Percentiles rank a stretch among this genome's conserved stretches.
Evolutionary conservation across 2,329 filamentous ascomycete species (phyloP).

Genomic region (Phoma sp.): DNA sequence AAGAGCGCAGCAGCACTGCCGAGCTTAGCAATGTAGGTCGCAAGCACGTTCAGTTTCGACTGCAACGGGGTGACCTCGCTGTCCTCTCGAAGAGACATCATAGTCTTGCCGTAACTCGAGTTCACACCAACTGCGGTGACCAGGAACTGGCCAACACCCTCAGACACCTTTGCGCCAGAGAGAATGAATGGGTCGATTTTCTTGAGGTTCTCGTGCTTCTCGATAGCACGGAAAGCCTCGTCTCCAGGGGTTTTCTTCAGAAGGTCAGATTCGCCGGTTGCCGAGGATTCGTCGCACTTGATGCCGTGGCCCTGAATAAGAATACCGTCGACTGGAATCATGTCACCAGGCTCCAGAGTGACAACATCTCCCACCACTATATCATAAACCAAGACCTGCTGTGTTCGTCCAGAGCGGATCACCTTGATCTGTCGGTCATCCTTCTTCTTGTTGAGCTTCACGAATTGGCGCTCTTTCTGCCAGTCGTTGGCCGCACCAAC

Average conservation of each 20-base stretch:
- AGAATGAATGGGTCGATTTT: slow-evolving; percentile 86
- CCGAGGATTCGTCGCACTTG: slow-evolving; percentile 75
- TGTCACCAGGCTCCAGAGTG: slow-evolving; percentile 72
- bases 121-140: slow-evolving; percentile 77
- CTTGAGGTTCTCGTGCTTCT: slow-evolving; percentile 64
- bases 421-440: slow-evolving; percentile 77
- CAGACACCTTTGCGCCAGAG: slow-evolving; percentile 79
- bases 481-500: slow-evolving; percentile 82
- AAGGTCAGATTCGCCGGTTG: slow-evolving; percentile 75
- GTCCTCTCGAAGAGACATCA: slow-evolving; percentile 79
- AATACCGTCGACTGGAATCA: slow-evolving; percentile 73
- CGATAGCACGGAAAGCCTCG: slow-evolving; percentile 69
- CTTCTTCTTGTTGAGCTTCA: slow-evolving; percentile 80
- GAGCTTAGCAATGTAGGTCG: slow-evolving; percentile 80
- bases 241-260: slow-evolving; percentile 71
- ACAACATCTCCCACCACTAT: slow-evolving; percentile 73
- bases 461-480: slow-evolving; percentile 82
- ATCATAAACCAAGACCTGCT: slow-evolving; percentile 69
- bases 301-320: slow-evolving; percentile 70
- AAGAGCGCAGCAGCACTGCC: slow-evolving; percentile 78
- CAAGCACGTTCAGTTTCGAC: slow-evolving; percentile 76
- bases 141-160: slow-evolving; percentile 76
- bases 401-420: slow-evolving; percentile 73
- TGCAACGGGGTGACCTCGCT: slow-evolving; percentile 80
- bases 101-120: slow-evolving; percentile 76